Conservation (phyloP, 2,329 filamentous ascomycete species). For the Thermochaetoides dissita region DNA sequence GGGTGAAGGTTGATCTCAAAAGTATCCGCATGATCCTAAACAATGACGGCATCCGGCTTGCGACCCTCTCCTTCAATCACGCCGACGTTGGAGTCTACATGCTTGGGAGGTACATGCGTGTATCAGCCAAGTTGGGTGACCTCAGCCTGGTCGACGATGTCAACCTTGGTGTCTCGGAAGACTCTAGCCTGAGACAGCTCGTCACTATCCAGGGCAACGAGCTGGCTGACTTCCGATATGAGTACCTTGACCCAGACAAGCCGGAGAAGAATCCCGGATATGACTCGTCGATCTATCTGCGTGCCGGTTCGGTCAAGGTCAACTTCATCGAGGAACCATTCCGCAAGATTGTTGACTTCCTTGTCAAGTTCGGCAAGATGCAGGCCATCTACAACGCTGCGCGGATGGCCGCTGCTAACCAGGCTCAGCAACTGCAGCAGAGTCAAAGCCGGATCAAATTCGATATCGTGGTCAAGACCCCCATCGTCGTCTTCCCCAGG, state of each 20-base stretch:
- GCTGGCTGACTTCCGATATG: conserved; percentile 90
- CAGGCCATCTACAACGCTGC: conserved; percentile 97
- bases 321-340: conserved; percentile 97
- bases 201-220: conserved; percentile 93
- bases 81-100: conserved; percentile 86
- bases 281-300: conserved; percentile 78
- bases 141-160: conserved; percentile 85
- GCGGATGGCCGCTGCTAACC: conserved; percentile 81
- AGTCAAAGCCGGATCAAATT: conserved; percentile 84
- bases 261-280: conserved; percentile 74
- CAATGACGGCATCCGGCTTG: conserved; percentile 89
- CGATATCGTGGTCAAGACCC: conserved; percentile 83
- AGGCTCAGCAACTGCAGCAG: conserved; percentile 86
- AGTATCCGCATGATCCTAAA: conserved; percentile 91
- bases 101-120: conserved; percentile 70
- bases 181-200: conserved; percentile 70
- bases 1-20: conserved; percentile 86
- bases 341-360: conserved; percentile 92
- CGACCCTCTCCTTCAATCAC: conserved; percentile 82
- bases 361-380: conserved; percentile 99
- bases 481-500: conserved; percentile 88
- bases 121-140: conserved; percentile 76
- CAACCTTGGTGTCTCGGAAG: conserved; percentile 71
- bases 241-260: conserved; percentile 73
- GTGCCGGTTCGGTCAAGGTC: conserved; percentile 88